Base-by-base conservation (phyloP, 352 stramenopile genomes). In the Globisporangium rhizosaccharum region DNA sequence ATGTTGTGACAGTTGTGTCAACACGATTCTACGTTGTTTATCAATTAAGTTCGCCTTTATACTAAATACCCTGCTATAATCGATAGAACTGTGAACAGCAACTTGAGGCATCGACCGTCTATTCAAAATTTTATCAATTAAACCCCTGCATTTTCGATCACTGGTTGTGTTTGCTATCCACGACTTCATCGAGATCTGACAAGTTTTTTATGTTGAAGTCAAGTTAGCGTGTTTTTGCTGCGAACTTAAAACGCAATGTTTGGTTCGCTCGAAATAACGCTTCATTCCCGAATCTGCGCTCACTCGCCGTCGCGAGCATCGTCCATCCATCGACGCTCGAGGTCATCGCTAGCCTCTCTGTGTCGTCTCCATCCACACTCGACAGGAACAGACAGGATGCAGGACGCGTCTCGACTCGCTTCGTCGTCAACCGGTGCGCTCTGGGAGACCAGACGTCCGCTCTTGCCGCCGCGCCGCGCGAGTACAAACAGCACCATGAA, bases 401-500 rank as follows among this genome's bases (percentile, higher is more conserved):
- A 52, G 57, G 33, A 49, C 39, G 25, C 57, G 42, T 25, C 47
- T 1, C 48, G 36, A 23, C 56, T 47, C 18, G 36, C 47, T 25
- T 36, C 45, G 12, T 28, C 44, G 44, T 49, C 44, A 2, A 10
- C 17, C 17, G 14, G 42, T 46, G 18, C 51, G n/a, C 37, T n/a
- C 37, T 14, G 10, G n/a, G 20, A 48, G 18, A 49, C 17, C 44
- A 49, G 44, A 49, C 44, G 44, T 12, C 44, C 17, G 44, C 44
- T 23, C 18, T 37, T 41, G 37, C 48, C 48, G 45, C 39, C 45
- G n/a, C 56, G 56, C 39, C 49, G 49, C 49, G 15, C 57, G 44
- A 49, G 44, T 14, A 26, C 44, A 25, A 49, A 23, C 44, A 49
- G 44, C 44, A 26, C 9, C 0, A 5, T 10, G 3, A 49, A 23